phyloP scores from a whole-genome alignment of 352 stramenopile genomes.

The Globisporangium canariense region DNA sequence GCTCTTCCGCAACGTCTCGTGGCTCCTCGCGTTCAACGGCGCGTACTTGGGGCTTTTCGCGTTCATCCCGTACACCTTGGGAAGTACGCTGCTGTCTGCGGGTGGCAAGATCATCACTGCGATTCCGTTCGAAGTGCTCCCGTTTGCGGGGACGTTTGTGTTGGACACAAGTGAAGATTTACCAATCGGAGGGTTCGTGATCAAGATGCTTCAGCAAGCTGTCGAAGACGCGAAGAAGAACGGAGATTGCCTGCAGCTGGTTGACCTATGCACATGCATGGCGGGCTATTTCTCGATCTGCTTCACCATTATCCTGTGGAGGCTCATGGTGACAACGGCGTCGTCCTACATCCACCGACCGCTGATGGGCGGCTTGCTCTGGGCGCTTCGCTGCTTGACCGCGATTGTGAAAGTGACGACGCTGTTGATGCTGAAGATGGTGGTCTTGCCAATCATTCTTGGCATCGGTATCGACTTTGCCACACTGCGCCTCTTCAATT shows the following conservation, averaged over 20 bases:
- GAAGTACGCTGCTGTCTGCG: constrained; percentile 85
- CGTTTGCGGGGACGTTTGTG: constrained; percentile 21
- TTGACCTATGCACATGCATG: constrained; percentile 77
- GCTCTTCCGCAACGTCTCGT: constrained; percentile 96
- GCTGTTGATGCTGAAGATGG: constrained; percentile 97
- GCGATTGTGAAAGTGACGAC: constrained; percentile 94
- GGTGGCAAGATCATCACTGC: constrained; percentile 55
- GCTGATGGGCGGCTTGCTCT: constrained; percentile 75
- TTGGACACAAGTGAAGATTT: constrained; percentile 21
- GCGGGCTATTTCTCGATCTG: constrained; percentile 83
- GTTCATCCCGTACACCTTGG: constrained; percentile 94
- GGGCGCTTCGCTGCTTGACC: constrained; percentile 75
- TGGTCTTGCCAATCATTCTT: constrained; percentile 93
- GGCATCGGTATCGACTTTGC: constrained; percentile 93
- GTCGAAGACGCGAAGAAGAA: constrained; percentile 55
- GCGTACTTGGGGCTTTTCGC: constrained; percentile 96
- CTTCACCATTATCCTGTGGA: constrained; percentile 81
- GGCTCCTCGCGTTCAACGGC: constrained; percentile 96
- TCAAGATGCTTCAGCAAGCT: constrained; percentile 53
- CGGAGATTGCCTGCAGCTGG: constrained; percentile 81
- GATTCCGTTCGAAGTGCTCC: constrained; percentile 34
- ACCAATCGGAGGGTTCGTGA: constrained; percentile 33
- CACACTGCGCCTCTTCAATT: constrained; percentile 88
- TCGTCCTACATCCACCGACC: constrained; percentile 83
- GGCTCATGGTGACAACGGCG: constrained; percentile 79